Percentiles rank a stretch among this genome's conserved stretches.
Conservation (phyloP, 805 yeast genomes). For the Brettanomyces bruxellensis region DNA sequence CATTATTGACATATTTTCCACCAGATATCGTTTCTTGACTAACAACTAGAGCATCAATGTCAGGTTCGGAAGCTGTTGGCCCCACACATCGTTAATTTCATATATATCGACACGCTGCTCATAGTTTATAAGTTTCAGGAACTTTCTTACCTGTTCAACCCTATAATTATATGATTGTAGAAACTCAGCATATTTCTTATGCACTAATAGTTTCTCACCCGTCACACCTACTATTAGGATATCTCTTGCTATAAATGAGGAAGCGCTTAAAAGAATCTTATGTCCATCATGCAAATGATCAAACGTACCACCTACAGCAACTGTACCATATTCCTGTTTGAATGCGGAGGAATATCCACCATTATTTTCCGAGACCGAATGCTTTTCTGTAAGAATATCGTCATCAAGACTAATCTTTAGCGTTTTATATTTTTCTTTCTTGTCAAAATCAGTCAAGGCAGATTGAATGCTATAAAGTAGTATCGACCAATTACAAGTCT, state of each 20-base stretch:
- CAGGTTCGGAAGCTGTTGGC: slow-evolving; percentile 71
- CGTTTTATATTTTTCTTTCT: neutral
- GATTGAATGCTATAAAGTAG: neutral
- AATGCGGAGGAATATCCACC: neutral
- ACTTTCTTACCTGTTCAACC: slow-evolving; percentile 34
- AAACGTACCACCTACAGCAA: slow-evolving; percentile 92
- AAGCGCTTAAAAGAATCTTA: slow-evolving; percentile 66
- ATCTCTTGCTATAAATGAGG: slow-evolving; percentile 50
- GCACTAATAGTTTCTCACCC: slow-evolving; percentile 58
- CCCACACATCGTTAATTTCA: slow-evolving; percentile 85
- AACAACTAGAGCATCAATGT: slow-evolving; percentile 72
- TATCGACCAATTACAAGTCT: neutral
- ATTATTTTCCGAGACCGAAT: no score
- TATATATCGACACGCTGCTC: slow-evolving; percentile 38
- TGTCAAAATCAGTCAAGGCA: neutral
- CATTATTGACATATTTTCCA: slow-evolving; percentile 61
- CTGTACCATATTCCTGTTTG: slow-evolving; percentile 4
- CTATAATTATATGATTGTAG: slow-evolving; percentile 54
- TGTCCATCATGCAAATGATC: slow-evolving; percentile 97
- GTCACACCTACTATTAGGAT: slow-evolving; percentile 77
- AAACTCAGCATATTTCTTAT: slow-evolving; percentile 63
- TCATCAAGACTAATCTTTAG: neutral
- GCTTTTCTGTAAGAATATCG: neutral
- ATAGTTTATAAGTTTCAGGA: slow-evolving; percentile 43
- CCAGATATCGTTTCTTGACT: slow-evolving; percentile 76